These are phyloP conservation scores for Microascus cirrosus DNA, from an alignment of 2,329 filamentous ascomycete genomes.

Conservation along the genomic window DNA sequence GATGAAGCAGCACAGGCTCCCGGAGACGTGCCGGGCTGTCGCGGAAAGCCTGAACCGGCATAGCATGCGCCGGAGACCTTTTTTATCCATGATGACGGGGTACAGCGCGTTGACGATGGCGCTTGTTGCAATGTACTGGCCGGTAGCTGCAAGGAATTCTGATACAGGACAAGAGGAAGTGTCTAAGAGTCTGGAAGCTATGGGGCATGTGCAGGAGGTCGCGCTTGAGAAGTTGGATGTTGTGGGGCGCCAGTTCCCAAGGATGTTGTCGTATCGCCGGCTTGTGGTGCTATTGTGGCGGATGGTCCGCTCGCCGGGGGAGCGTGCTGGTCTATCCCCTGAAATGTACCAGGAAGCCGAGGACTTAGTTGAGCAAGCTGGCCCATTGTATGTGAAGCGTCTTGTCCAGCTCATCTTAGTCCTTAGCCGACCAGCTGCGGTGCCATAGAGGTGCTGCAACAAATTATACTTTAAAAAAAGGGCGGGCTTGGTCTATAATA, in stretches of 20 bases:
- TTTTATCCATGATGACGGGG: background rate
- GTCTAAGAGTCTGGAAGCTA: background rate
- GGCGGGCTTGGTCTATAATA: too few relatives aligned
- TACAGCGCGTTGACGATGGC: background rate
- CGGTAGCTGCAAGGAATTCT: background rate
- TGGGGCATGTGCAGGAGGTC: background rate
- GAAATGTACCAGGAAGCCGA: too few relatives aligned
- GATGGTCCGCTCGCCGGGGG: too few relatives aligned
- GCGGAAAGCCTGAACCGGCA: background rate
- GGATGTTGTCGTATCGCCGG: background rate
- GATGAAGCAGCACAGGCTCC: background rate
- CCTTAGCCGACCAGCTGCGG: too few relatives aligned
- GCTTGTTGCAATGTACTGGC: background rate
- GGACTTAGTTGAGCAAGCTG: too few relatives aligned
- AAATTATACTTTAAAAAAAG: too few relatives aligned
- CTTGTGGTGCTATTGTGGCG: background rate
- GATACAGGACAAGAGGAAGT: background rate
- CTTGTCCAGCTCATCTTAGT: too few relatives aligned
- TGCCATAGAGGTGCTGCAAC: too few relatives aligned
- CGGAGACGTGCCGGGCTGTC: background rate
- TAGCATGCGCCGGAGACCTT: background rate
- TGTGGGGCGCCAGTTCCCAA: background rate
- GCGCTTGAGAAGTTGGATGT: background rate
- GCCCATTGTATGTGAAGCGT: too few relatives aligned
- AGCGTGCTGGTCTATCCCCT: too few relatives aligned